A percentile compares a stretch with the other conserved stretches of the same genome.
Evolutionary conservation across 306 rosid genomes (phyloP).

Genomic region (Cercis canadensis): DNA sequence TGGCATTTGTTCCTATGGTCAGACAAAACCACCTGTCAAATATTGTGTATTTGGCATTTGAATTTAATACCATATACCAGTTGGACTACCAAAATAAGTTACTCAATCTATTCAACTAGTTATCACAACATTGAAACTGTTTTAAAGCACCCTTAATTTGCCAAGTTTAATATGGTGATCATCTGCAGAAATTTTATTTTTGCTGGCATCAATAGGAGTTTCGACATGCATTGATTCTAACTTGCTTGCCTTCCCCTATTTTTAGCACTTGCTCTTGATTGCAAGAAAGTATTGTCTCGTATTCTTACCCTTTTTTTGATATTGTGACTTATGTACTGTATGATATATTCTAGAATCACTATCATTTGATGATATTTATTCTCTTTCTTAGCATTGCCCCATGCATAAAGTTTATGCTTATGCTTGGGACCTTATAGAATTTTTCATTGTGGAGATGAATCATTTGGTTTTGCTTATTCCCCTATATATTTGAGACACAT

Average conservation of each 20-base stretch:
- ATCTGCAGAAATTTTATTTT: not conserved
- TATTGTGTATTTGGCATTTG: not conserved
- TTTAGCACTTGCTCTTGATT: not conserved
- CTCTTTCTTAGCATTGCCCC: not conserved
- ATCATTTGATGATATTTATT: no score
- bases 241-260: not conserved
- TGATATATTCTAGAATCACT: constrained; percentile 7
- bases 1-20: not conserved
- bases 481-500: not conserved
- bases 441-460: constrained; percentile 13
- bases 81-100: not conserved
- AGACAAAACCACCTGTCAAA: not conserved
- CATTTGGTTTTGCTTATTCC: constrained; percentile 10
- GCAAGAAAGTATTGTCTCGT: not conserved
- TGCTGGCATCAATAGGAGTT: not conserved
- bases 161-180: not conserved
- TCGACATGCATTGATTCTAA: not conserved
- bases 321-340: not conserved
- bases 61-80: not conserved
- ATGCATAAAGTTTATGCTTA: not conserved
- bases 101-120: not conserved
- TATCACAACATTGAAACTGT: not conserved
- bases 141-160: not conserved
- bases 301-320: not conserved
- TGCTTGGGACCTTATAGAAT: constrained; percentile 2